Conservation (phyloP, 176 grass and related monocot genomes). For the Rhipidocladum racemiflorum region DNA sequence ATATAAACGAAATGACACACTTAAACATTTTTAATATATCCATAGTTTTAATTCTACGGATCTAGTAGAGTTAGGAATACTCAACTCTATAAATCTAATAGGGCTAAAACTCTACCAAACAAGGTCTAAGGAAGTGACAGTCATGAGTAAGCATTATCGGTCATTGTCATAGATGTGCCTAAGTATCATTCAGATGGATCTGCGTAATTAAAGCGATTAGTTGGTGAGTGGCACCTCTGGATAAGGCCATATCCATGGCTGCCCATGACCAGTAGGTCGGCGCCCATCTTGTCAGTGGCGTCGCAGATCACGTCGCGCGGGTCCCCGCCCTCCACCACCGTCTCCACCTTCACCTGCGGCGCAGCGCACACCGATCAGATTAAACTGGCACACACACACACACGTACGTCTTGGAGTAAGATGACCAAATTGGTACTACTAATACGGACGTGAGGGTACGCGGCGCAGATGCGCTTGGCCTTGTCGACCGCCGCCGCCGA, state of each 20-base stretch:
- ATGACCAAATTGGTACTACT: background rate
- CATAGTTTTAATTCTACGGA: too few relatives aligned
- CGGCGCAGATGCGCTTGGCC: constrained; percentile 40
- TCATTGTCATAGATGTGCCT: too few relatives aligned
- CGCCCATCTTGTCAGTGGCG: constrained; percentile 15
- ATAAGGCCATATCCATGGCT: constrained; percentile 57
- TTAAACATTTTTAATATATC: too few relatives aligned
- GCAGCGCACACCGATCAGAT: background rate
- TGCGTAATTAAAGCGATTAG: background rate
- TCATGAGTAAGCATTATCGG: too few relatives aligned
- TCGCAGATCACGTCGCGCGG: constrained; percentile 51
- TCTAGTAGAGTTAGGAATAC: too few relatives aligned
- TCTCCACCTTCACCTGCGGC: constrained; percentile 46
- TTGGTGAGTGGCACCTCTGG: background rate
- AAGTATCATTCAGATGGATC: background rate
- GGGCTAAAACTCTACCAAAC: too few relatives aligned
- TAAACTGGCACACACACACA: too few relatives aligned
- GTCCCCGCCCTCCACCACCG: constrained; percentile 44
- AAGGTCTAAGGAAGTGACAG: too few relatives aligned
- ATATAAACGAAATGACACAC: too few relatives aligned
- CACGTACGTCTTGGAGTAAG: too few relatives aligned
- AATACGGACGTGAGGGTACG: background rate
- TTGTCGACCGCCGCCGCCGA: constrained; percentile 36
- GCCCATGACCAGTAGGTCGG: constrained; percentile 55
- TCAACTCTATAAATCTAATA: too few relatives aligned